Conservation (phyloP, 108 stramenopile species). For the Fragilaria crotonensis region DNA sequence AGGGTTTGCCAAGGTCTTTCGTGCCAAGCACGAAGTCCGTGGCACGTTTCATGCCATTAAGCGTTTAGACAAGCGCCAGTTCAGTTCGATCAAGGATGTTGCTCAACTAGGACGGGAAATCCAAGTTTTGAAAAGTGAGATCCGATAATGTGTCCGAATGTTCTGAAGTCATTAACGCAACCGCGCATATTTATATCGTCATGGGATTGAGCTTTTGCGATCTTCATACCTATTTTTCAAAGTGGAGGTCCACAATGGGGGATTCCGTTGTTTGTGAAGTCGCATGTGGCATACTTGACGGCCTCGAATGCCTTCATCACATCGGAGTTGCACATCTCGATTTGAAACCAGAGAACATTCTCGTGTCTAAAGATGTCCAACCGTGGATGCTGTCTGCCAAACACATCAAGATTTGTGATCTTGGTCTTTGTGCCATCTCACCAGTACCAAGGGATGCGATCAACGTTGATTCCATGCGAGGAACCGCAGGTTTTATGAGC, state of each 20-base stretch:
- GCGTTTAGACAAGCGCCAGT: conserved; percentile 28
- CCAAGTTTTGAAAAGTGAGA: conserved; percentile 71
- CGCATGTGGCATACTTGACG: conserved; percentile 26
- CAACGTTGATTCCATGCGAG: conserved; percentile 38
- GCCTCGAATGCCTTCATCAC: conserved; percentile 16
- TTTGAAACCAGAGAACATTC: conserved; percentile 15
- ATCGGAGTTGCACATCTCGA: conserved; percentile 6
- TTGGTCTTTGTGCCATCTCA: conserved; percentile 45
- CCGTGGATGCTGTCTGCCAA: conserved; percentile 6
- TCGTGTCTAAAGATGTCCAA: not conserved
- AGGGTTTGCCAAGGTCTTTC: conserved; percentile 31
- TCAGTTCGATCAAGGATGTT: conserved; percentile 67
- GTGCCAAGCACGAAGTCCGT: not conserved
- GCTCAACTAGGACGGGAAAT: conserved; percentile 87
- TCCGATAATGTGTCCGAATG: conserved; percentile 82
- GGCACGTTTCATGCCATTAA: not conserved
- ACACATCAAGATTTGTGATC: conserved; percentile 55
- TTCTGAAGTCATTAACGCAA: conserved; percentile 77
- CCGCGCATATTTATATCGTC: conserved; percentile 89
- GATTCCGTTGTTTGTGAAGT: conserved; percentile 10
- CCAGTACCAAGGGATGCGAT: conserved; percentile 11
- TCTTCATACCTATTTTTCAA: conserved; percentile 12
- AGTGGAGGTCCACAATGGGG: not conserved
- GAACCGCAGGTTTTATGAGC: conserved; percentile 65
- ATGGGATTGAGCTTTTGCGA: conserved; percentile 40